Base-by-base conservation (phyloP, 2,329 filamentous ascomycete species). In the Fusarium phyllophilum region DNA sequence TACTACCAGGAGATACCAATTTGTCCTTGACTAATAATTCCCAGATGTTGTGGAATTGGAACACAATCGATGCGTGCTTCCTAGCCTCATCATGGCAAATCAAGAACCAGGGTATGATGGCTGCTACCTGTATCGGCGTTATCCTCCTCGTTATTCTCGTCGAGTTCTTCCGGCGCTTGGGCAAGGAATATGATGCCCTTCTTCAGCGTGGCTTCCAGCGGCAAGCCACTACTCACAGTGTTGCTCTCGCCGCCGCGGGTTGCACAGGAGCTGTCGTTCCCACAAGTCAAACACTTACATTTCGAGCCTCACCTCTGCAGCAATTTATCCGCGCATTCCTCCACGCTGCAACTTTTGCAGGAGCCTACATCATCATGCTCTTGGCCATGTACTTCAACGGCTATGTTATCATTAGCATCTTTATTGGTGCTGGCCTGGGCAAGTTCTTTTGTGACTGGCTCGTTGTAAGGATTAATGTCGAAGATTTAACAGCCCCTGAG, bases 21-120 rank as follows among this genome's bases (percentile, higher is more conserved):
- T 44, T 38, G 26, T 46, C 24, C 26, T 38, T 24, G n/a, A 44
- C 65, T 68, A 34, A 69, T 20, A 41, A 29, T 49, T 26, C 51
- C 46, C 46, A 93, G 91, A 94, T 94, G 92, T 84, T 93, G 39
- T 94, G 92, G 92, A 94, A 94, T 79, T 94, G 92, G 92, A 86
- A 92, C 81, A 92, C 90, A 6, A 85, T 93, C 78, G 90, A 93
- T 79, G 84, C 91, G 26, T 94, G 91, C 83, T 96, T 96, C 85
- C 86, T 96, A 75, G 84, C 92, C 24, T 77, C 81, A 10, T 86
- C 87, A 49, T 96, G 93, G 94, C 91, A 91, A 78, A 89, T 95
- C 79, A 90, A 84, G n/a, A 92, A 89, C 46, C 82, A 82, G 8
- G 91, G 88, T 81, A 92, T 92, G 87, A 95, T 96, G 81, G 93